Conservation (phyloP, 2,329 filamentous ascomycete species). For the Claviceps arundinis region DNA sequence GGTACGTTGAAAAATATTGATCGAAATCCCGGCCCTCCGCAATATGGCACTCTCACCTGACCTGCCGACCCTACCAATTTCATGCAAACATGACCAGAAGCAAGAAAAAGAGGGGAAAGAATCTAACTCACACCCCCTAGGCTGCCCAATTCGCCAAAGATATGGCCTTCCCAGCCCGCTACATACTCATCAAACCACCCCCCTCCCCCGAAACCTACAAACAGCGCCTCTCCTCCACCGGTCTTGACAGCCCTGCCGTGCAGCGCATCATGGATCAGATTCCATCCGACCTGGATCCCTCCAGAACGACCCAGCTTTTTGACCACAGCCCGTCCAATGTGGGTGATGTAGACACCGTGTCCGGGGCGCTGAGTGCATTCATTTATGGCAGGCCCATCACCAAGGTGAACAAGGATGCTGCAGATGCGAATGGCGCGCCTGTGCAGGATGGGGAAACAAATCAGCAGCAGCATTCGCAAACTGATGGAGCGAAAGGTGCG, state of each 20-base stretch:
- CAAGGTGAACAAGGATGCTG: neutral
- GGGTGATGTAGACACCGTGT: slow-evolving; percentile 5
- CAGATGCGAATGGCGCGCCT: neutral
- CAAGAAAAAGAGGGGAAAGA: neutral
- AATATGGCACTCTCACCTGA: too few species aligned
- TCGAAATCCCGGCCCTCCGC: neutral
- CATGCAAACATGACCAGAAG: neutral
- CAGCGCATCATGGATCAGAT: slow-evolving; percentile 12
- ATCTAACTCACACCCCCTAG: slow-evolving; percentile 18
- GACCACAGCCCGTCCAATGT: slow-evolving; percentile 15
- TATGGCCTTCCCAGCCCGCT: slow-evolving; percentile 40
- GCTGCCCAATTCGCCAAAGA: slow-evolving; percentile 44
- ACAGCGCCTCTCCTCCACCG: slow-evolving; percentile 16
- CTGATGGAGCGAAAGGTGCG: neutral
- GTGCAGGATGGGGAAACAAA: neutral
- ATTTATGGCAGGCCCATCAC: slow-evolving; percentile 12
- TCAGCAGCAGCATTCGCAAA: neutral
- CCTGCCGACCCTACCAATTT: neutral
- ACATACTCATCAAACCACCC: slow-evolving; percentile 38
- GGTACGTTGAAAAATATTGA: slow-evolving; percentile 22
- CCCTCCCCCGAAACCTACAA: slow-evolving; percentile 17
- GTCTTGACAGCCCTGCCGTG: slow-evolving; percentile 12
- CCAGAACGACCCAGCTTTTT: slow-evolving; percentile 15
- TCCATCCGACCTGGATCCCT: slow-evolving; percentile 13
- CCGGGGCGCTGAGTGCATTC: slow-evolving; percentile 13